phyloP scores from a whole-genome alignment of 1,284 basidiomycete species.

The Leccinum griseonigrum region DNA sequence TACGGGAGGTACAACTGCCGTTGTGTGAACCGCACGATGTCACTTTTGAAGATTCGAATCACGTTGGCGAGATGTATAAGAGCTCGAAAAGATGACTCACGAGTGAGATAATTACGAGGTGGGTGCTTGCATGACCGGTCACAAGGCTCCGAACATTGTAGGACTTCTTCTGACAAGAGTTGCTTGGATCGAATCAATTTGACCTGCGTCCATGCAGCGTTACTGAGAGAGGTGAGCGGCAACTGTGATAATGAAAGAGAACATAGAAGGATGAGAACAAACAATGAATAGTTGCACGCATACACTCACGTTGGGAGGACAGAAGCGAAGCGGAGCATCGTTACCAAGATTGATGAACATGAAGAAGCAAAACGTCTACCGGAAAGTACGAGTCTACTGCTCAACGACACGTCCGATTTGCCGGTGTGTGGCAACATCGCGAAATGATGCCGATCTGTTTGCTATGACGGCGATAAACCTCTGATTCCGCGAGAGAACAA shows the following conservation, averaged over 20 bases:
- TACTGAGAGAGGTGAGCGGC: not conserved
- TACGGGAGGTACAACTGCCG: too few relatives aligned
- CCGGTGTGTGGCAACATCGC: not conserved
- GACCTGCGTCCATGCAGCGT: not conserved
- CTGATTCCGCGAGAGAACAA: not conserved
- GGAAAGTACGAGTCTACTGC: not conserved
- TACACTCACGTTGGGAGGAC: not conserved
- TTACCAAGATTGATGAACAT: not conserved
- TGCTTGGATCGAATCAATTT: not conserved
- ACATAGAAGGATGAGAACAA: not conserved
- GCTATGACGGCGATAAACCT: not conserved
- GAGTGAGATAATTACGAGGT: constrained; percentile 1
- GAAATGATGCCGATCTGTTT: not conserved
- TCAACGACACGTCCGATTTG: not conserved
- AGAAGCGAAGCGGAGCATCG: not conserved
- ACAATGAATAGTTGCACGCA: not conserved
- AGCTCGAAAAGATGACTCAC: not conserved
- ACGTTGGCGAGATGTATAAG: not conserved
- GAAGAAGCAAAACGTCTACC: not conserved
- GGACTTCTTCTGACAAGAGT: not conserved
- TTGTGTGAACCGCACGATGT: too few relatives aligned
- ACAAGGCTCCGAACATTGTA: not conserved
- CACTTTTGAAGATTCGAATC: not conserved
- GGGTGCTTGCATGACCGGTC: not conserved
- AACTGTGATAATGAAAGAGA: not conserved